phyloP scores from a whole-genome alignment of 1,284 basidiomycete genomes.

The Apiotrichum sp. region DNA sequence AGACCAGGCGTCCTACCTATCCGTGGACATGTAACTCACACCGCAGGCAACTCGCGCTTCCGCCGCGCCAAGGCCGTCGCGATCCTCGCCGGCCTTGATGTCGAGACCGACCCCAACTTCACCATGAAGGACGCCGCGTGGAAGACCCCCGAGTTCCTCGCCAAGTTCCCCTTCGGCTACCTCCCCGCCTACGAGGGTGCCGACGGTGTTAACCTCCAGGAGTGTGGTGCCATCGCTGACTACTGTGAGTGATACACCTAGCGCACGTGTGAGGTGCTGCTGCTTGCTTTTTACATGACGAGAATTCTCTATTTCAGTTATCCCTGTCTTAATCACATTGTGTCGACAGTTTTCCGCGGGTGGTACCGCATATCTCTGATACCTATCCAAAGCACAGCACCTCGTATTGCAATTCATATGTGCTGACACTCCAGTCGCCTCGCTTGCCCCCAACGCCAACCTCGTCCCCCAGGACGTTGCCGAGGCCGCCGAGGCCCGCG shows the following conservation, averaged over 20 bases:
- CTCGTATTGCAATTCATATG: background rate
- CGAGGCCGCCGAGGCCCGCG: slow-evolving; percentile 59
- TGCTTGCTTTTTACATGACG: slow-evolving; percentile 39
- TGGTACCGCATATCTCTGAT: slow-evolving; percentile 50
- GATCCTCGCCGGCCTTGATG: slow-evolving; percentile 61
- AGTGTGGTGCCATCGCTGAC: slow-evolving; percentile 72
- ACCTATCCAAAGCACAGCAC: background rate
- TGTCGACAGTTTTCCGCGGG: slow-evolving; percentile 58
- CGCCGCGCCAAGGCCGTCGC: slow-evolving; percentile 65
- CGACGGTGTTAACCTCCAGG: slow-evolving; percentile 73
- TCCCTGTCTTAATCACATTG: slow-evolving; percentile 58
- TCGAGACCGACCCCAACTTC: slow-evolving; percentile 62
- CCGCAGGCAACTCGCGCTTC: slow-evolving; percentile 42
- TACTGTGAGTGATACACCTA: slow-evolving; percentile 64
- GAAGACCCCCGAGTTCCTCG: slow-evolving; percentile 71
- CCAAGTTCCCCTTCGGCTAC: slow-evolving; percentile 77
- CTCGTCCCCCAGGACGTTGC: slow-evolving; percentile 57
- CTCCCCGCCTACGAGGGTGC: slow-evolving; percentile 72
- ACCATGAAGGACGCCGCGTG: slow-evolving; percentile 46
- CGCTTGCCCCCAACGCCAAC: slow-evolving; percentile 60
- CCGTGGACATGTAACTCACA: background rate
- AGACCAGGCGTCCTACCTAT: too few relatives aligned
- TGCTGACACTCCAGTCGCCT: slow-evolving; percentile 56
- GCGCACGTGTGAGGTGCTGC: background rate
- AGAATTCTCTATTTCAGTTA: slow-evolving; percentile 51